Percentiles rank a stretch among this genome's conserved stretches.
Evolutionary conservation across 2,329 filamentous ascomycete genomes (phyloP).

Genomic region (Phoma sp.): DNA sequence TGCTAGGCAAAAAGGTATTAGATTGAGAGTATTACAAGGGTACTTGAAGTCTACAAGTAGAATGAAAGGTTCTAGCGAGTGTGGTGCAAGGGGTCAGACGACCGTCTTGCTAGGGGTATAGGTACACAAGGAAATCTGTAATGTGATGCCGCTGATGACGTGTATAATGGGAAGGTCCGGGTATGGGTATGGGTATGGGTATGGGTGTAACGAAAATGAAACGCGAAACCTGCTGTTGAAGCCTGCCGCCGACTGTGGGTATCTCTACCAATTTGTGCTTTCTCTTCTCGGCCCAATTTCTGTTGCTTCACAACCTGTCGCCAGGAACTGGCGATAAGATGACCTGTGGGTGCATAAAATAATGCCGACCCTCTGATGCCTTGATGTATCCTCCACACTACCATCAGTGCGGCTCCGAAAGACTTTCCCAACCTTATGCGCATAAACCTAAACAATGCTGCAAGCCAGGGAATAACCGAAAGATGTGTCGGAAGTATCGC

Average conservation of each 20-base stretch:
- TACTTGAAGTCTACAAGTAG: conserved; percentile 20
- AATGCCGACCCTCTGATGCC: conserved; percentile 1
- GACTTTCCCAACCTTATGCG: neutral
- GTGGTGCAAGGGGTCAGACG: conserved; percentile 9
- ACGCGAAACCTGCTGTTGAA: conserved; percentile 17
- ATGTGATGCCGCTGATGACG: conserved; percentile 9
- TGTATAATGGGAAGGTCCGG: neutral
- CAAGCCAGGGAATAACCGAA: conserved; percentile 16
- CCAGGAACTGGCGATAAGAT: neutral
- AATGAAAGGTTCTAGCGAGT: conserved; percentile 18
- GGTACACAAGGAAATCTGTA: conserved; percentile 17
- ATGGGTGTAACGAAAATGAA: conserved; percentile 12
- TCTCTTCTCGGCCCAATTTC: neutral
- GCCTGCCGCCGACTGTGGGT: conserved; percentile 4
- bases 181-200: conserved; percentile 8
- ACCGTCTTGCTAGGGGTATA: conserved; percentile 11
- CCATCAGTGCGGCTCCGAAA: conserved; percentile 12
- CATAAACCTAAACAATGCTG: conserved; percentile 15
- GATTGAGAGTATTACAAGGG: conserved; percentile 18
- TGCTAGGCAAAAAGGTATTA: conserved; percentile 16
- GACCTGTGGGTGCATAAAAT: neutral
- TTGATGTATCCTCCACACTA: conserved; percentile 8
- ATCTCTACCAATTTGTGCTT: conserved; percentile 11
- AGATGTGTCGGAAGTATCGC: conserved; percentile 11
- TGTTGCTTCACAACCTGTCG: neutral